Conservation (phyloP, 495 filamentous ascomycete genomes). For the Hapsidospora chrysogenum region DNA sequence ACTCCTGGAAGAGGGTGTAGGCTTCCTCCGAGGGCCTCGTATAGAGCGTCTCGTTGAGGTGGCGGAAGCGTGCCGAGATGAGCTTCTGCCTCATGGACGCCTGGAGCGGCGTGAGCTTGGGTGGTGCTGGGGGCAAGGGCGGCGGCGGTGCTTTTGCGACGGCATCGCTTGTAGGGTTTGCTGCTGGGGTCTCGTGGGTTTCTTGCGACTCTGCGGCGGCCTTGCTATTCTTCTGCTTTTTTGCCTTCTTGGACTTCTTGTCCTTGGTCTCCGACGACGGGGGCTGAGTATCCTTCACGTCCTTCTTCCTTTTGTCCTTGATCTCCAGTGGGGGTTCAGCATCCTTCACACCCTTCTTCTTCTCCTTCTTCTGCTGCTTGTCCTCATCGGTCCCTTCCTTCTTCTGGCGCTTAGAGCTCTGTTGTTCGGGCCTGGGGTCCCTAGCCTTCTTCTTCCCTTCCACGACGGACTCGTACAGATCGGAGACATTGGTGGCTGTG, state of each 20-base stretch:
- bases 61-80: slow-evolving; percentile 84
- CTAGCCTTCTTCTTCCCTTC: slow-evolving; percentile 37
- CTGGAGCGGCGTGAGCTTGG: slow-evolving; percentile 76
- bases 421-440: slow-evolving; percentile 8
- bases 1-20: slow-evolving; percentile 56
- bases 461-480: slow-evolving; percentile 63
- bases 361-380: slow-evolving; percentile 25
- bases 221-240: slow-evolving; percentile 11
- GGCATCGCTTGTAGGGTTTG: neutral
- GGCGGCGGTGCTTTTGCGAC: slow-evolving; percentile 2
- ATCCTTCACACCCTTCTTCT: slow-evolving; percentile 17
- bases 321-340: neutral
- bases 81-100: slow-evolving; percentile 86
- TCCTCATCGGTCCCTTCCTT: slow-evolving; percentile 6
- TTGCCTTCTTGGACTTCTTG: slow-evolving; percentile 19
- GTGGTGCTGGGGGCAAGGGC: slow-evolving; percentile 10
- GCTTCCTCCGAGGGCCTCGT: slow-evolving; percentile 72
- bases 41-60: slow-evolving; percentile 92
- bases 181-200: slow-evolving; percentile 1
- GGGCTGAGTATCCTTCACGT: slow-evolving; percentile 5
- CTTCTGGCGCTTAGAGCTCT: slow-evolving; percentile 13
- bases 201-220: slow-evolving; percentile 6
- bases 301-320: slow-evolving; percentile 6
- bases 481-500: slow-evolving; percentile 53
- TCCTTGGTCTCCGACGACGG: slow-evolving; percentile 5